Base-by-base conservation (phyloP, 768 basidiomycete genomes). In the Suillus luteus region DNA sequence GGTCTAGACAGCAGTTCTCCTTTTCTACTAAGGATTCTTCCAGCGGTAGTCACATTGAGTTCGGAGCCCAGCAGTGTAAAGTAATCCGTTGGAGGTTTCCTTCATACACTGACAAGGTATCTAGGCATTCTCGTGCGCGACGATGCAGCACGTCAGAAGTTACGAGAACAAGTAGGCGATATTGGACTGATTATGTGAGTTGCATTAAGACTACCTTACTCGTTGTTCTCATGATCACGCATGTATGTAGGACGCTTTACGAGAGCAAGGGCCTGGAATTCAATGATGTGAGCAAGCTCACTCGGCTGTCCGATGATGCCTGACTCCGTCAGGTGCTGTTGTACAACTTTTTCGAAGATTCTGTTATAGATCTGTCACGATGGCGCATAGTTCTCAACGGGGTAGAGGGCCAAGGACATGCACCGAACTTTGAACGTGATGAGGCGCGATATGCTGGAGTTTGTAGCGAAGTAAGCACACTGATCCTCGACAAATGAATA, bases 331-430 rank as follows among this genome's bases (percentile, higher is more conserved):
- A 91, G 89, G 89, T 92, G 5, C 77, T 92, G 3, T 68, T 92
- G 12, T 91, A 87, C 68, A 86, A 92, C 65, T 91, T 91, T 73
- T 92, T 92, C 67, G 81, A 84, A 31, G 87, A 89, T 66, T 92
- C 91, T 0, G 67, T 69, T 0, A 73, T 83, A 2, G 81, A 81
- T 46, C 62, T 71, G 1, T 73, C 83, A 0, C 85, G 86, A 55
- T 91, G 90, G 90, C 78, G 86, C 10, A 77, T 88, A 1, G 74
- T 90, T 5, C 69, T 87, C 5, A 83, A 85, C 58, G 77, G 72
- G 1, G 60, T 80, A 0, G 71, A 77, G 40, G 70, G 73, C n/a
- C 59, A 65, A 27, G 60, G 62, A 33, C 62, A 70, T 5, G 80
- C 79, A 19, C 86, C 87, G 0, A 70, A 71, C 9, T 88, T 86